phyloP scores from a whole-genome alignment of 371 early-diverging fungal genomes.

The Nosema muscidifuracis region DNA sequence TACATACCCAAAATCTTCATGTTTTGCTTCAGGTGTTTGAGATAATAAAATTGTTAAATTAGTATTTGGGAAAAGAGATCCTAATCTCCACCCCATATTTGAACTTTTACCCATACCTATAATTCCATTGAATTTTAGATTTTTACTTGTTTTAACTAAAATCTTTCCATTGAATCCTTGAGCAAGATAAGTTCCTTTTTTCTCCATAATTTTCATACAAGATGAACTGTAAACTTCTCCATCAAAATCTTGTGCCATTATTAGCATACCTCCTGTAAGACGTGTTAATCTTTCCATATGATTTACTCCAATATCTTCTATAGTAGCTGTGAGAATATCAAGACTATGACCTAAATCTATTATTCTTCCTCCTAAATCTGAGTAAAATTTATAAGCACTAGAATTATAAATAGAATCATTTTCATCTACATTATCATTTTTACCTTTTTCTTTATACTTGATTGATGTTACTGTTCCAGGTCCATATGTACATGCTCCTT shows the following conservation, averaged over 20 bases:
- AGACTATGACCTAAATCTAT: slow-evolving; percentile 73
- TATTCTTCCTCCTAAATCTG: slow-evolving; percentile 75
- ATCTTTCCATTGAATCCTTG: slow-evolving; percentile 96
- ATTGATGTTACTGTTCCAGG: slow-evolving; percentile 87
- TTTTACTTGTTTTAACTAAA: slow-evolving; percentile 68
- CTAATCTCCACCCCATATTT: slow-evolving; percentile 50
- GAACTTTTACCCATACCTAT: slow-evolving; percentile 53
- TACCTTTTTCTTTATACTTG: slow-evolving; percentile 83
- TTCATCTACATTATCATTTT: slow-evolving; percentile 90
- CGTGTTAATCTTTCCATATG: slow-evolving; percentile 90
- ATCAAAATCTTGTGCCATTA: slow-evolving; percentile 73
- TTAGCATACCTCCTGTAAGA: slow-evolving; percentile 83
- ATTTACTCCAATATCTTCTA: slow-evolving; percentile 85
- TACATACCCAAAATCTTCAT: slow-evolving; percentile 55
- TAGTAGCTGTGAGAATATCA: slow-evolving; percentile 81
- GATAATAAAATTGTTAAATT: slow-evolving; percentile 56
- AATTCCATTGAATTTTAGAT: slow-evolving; percentile 51
- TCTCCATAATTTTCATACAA: slow-evolving; percentile 68
- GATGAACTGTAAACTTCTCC: slow-evolving; percentile 56
- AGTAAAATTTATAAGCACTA: slow-evolving; percentile 78
- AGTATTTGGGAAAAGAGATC: slow-evolving; percentile 39
- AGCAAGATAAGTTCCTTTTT: slow-evolving; percentile 75
- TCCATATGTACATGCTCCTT: slow-evolving; percentile 93
- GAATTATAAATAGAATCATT: slow-evolving; percentile 80
- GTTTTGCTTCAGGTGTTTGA: slow-evolving; percentile 3